These are phyloP conservation scores for Maudiozyma serrabonitensis DNA, from an alignment of 805 yeast species.

Conservation along the genomic window DNA sequence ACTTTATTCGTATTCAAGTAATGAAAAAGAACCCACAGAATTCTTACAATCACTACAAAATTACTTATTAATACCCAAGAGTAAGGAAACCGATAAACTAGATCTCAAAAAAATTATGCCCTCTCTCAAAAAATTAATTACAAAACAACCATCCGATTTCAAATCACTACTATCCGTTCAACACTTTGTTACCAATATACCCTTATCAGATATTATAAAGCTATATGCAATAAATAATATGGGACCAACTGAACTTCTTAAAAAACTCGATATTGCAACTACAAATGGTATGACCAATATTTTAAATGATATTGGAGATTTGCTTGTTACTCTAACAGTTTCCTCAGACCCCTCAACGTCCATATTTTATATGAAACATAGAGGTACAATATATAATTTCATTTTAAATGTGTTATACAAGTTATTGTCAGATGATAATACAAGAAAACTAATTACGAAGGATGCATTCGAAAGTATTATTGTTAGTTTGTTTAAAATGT, in stretches of 20 bases:
- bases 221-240: constrained; percentile 24
- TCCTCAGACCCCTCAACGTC: constrained; percentile 9
- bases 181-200: constrained; percentile 22
- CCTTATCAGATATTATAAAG: constrained; percentile 23
- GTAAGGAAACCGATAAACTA: not conserved
- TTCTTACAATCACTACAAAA: constrained; percentile 15
- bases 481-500: constrained; percentile 13
- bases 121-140: constrained; percentile 15
- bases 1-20: not conserved
- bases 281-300: not conserved
- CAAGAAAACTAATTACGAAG: not conserved
- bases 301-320: not conserved
- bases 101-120: constrained; percentile 12
- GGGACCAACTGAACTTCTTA: constrained; percentile 11
- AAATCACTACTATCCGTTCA: constrained; percentile 23
- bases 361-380: constrained; percentile 24
- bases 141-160: constrained; percentile 22
- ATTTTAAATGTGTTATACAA: constrained; percentile 11
- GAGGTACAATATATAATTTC: constrained; percentile 20
- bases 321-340: constrained; percentile 15
- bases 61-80: constrained; percentile 4
- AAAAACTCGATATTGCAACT: constrained; percentile 5
- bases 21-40: constrained; percentile 4
- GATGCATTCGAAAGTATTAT: constrained; percentile 1
- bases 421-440: not conserved